Base-by-base conservation (phyloP, 345 rosid species). In the Heritiera littoralis region DNA sequence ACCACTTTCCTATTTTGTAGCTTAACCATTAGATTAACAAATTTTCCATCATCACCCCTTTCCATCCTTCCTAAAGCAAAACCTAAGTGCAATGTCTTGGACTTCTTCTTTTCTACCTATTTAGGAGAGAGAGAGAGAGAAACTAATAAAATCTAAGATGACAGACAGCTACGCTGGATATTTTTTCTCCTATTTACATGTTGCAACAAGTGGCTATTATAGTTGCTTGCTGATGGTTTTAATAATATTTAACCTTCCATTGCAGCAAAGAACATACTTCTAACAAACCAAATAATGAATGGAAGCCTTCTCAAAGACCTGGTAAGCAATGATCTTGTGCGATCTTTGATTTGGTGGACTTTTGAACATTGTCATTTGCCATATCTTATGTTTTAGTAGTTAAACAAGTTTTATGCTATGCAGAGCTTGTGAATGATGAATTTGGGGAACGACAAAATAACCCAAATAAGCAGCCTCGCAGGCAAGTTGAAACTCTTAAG, bases 361-460 rank as follows among this genome's bases (percentile, higher is more conserved):
- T 7, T 64, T 17, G 35, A 18, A n/a, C 6, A 51, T 51, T 23
- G 68, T 6, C 43, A n/a, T 13, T 64, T 14, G 15, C 32, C n/a
- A 0, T 23, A 60, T 66, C 28, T 80, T 58, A 17, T 49, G 9
- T 32, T 66, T 48, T 76, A 71, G 17, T 59, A n/a, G n/a, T 38
- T 72, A 67, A 81, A 70, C 76, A 69, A 68, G 43, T 13, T 64
- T 4, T 75, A 35, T 66, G 48, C n/a, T 72, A 43, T 75, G 67
- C 91, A 92, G 96, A 87, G 79, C 79, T 64, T 79, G 86, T 72
- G 20, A 84, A 51, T 81, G 92, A 91, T 73, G 95, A 91, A 80
- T 75, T 79, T 80, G 89, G 81, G 65, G 91, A 89, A 59, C 90
- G 89, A n/a, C 89, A 84, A 76, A 91, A 85, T 67, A 80, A 58